phyloP scores from a whole-genome alignment of 768 basidiomycete species.

The Trametes punicea region DNA sequence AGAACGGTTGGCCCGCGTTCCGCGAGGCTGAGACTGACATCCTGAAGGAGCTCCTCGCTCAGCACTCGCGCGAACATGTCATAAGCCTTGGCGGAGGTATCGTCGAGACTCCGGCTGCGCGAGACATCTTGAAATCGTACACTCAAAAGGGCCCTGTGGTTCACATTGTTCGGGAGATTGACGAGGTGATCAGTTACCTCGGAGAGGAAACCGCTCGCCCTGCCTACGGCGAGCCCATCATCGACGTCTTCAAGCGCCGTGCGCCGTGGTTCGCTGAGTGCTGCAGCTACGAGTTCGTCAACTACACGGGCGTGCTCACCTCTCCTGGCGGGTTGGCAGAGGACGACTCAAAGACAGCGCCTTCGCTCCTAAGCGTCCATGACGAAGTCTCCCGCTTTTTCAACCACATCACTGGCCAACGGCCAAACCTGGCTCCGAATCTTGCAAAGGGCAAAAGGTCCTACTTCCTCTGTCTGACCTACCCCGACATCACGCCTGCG shows the following conservation, averaged over 20 bases:
- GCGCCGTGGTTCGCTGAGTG: slow-evolving; percentile 86
- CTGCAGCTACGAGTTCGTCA: slow-evolving; percentile 79
- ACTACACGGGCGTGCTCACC: slow-evolving; percentile 47
- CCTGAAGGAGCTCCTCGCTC: slow-evolving; percentile 62
- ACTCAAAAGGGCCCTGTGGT: slow-evolving; percentile 70
- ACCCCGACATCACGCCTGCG: slow-evolving; percentile 78
- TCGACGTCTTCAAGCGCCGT: slow-evolving; percentile 80
- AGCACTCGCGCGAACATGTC: slow-evolving; percentile 58
- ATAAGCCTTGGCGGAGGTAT: slow-evolving; percentile 94
- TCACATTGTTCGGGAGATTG: slow-evolving; percentile 75
- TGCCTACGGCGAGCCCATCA: slow-evolving; percentile 81
- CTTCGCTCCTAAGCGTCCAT: slow-evolving; percentile 37
- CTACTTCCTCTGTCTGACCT: slow-evolving; percentile 91
- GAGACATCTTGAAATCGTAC: slow-evolving; percentile 70
- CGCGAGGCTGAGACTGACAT: slow-evolving; percentile 72
- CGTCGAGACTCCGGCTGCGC: slow-evolving; percentile 78
- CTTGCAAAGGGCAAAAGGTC: slow-evolving; percentile 58
- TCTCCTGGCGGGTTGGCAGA: background rate
- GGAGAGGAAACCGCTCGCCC: slow-evolving; percentile 74
- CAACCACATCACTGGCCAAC: slow-evolving; percentile 73
- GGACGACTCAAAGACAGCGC: slow-evolving; percentile 16
- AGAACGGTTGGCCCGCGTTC: slow-evolving; percentile 88
- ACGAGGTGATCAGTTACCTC: slow-evolving; percentile 81
- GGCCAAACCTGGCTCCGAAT: slow-evolving; percentile 61
- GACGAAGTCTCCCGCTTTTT: slow-evolving; percentile 84